phyloP scores from a whole-genome alignment of 202 grass and related monocot species.

The Brachypodium distachyon region DNA sequence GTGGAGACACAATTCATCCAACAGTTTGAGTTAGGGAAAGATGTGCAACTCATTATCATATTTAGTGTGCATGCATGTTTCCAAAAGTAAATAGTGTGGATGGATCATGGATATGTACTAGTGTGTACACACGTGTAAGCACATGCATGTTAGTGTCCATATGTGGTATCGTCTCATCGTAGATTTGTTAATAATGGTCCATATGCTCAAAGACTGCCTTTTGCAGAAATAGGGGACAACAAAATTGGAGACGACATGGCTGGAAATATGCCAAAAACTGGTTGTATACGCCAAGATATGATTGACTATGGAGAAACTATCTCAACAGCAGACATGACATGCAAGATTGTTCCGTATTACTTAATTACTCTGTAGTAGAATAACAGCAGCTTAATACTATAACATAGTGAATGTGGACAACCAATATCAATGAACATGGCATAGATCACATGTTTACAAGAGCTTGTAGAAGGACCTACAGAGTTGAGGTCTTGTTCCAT shows the following conservation, averaged over 20 bases:
- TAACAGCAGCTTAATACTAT: background rate
- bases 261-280: background rate
- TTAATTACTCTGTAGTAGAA: too few relatives aligned
- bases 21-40: background rate
- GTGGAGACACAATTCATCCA: background rate
- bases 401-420: background rate
- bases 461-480: background rate
- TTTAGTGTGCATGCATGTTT: background rate
- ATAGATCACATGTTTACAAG: constrained; percentile 6
- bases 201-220: background rate
- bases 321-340: background rate
- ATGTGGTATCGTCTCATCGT: background rate
- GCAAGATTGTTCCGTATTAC: background rate
- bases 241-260: background rate
- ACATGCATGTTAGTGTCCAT: background rate
- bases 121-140: background rate
- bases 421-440: background rate
- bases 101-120: background rate
- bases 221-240: background rate
- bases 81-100: background rate
- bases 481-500: background rate
- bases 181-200: background rate
- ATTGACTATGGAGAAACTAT: background rate
- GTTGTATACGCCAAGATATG: constrained; percentile 5
- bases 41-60: background rate